Evolutionary conservation across 176 grass and related monocot species (phyloP).

Genomic region (Melocanna baccifera): DNA sequence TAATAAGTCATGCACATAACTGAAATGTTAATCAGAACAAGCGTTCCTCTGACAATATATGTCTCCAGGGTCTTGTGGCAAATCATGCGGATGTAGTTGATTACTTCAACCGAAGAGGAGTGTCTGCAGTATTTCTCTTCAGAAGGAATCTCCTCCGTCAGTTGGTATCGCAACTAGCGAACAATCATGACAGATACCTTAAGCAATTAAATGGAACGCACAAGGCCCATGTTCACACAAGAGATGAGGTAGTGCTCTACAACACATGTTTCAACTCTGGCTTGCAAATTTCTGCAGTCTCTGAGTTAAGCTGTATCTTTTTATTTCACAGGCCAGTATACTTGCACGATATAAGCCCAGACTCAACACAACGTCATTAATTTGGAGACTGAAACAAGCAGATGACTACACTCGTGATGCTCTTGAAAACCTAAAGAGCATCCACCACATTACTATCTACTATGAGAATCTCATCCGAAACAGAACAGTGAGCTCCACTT

Average conservation of each 20-base stretch:
- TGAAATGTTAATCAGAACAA: neutral
- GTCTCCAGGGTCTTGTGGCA: conserved; percentile 66
- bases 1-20: neutral
- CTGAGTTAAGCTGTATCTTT: conserved; percentile 16
- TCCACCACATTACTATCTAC: conserved; percentile 58
- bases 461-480: conserved; percentile 78
- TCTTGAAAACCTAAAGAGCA: conserved; percentile 56
- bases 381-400: conserved; percentile 40
- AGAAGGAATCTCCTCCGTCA: conserved; percentile 80
- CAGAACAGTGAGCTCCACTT: conserved; percentile 56
- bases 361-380: conserved; percentile 63
- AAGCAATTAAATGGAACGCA: conserved; percentile 93
- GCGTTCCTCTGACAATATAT: conserved; percentile 18
- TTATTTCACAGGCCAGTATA: conserved; percentile 54
- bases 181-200: conserved; percentile 69
- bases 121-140: conserved; percentile 79
- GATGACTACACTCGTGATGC: conserved; percentile 46
- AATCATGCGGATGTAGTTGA: conserved; percentile 53
- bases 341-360: conserved; percentile 75
- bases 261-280: neutral
- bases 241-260: conserved; percentile 47
- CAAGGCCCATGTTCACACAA: conserved; percentile 85
- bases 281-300: neutral
- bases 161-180: conserved; percentile 71
- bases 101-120: conserved; percentile 67